Conservation (phyloP, 1,139 yeast species). For the Kazachstania sp. region DNA sequence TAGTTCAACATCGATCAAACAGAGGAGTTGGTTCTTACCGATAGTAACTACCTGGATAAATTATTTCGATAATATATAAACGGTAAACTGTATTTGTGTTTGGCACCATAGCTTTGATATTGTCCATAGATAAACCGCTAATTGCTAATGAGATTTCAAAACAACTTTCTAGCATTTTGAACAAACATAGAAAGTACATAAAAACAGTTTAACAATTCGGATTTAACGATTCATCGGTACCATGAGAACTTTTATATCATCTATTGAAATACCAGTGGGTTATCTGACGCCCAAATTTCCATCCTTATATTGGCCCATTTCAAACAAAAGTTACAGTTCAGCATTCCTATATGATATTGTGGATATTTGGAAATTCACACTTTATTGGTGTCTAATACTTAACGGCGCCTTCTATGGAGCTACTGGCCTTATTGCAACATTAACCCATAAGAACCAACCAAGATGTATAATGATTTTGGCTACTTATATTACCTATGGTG, state of each 20-base stretch:
- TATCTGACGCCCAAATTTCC: constrained; percentile 77
- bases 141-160: no score
- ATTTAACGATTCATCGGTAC: no score
- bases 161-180: no score
- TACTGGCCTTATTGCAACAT: constrained; percentile 58
- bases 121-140: no score
- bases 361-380: constrained; percentile 82
- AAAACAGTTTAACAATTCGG: no score
- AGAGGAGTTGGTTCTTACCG: no score
- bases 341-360: constrained; percentile 57
- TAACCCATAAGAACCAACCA: constrained; percentile 39
- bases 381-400: constrained; percentile 70
- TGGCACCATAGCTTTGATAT: no score
- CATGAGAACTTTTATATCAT: constrained; percentile 30
- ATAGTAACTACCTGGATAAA: no score
- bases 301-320: constrained; percentile 64
- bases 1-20: no score
- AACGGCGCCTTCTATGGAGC: constrained; percentile 53
- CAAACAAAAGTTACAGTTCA: constrained; percentile 36
- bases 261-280: constrained; percentile 61
- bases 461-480: constrained; percentile 38
- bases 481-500: constrained; percentile 44
- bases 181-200: no score
- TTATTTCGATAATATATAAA: no score
- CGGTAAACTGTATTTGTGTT: no score